phyloP scores from a whole-genome alignment of 2,329 filamentous ascomycete species.

The Esteya vermicola region DNA sequence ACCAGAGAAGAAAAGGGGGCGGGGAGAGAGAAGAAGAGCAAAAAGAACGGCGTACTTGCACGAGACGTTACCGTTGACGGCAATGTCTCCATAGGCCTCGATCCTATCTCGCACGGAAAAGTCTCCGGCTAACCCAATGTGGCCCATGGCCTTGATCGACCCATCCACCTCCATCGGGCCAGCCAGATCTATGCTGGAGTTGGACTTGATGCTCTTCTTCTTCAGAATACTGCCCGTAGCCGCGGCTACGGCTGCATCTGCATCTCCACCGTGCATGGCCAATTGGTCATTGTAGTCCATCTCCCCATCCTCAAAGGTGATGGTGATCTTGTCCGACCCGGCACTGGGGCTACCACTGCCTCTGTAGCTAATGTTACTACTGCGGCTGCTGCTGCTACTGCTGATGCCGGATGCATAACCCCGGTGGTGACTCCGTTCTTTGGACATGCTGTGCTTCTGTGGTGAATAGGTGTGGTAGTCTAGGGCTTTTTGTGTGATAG shows the following conservation, averaged over 20 bases:
- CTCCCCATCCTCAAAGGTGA: conserved; percentile 7
- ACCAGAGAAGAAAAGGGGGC: not conserved
- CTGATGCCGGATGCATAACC: no score
- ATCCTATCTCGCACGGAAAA: conserved; percentile 28
- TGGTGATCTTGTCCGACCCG: conserved; percentile 9
- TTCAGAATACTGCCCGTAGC: conserved; percentile 12
- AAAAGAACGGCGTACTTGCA: conserved; percentile 21
- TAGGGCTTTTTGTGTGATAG: no score
- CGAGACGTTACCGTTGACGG: conserved; percentile 25
- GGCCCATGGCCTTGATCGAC: conserved; percentile 30
- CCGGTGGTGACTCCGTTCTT: no score
- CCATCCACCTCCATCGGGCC: conserved; percentile 33
- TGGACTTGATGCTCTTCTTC: conserved; percentile 26
- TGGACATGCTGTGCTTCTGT: no score
- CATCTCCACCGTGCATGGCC: not conserved
- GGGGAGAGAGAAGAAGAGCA: not conserved
- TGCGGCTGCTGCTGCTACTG: no score
- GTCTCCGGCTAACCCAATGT: conserved; percentile 28
- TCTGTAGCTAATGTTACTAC: no score
- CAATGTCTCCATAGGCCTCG: conserved; percentile 30
- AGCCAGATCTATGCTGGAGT: conserved; percentile 22
- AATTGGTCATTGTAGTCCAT: conserved; percentile 8
- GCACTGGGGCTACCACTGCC: no score
- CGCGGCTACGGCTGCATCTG: no score
- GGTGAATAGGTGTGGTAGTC: no score